Evolutionary conservation across 208 protist genomes (phyloP).

Genomic region (Trypanosoma mega): DNA sequence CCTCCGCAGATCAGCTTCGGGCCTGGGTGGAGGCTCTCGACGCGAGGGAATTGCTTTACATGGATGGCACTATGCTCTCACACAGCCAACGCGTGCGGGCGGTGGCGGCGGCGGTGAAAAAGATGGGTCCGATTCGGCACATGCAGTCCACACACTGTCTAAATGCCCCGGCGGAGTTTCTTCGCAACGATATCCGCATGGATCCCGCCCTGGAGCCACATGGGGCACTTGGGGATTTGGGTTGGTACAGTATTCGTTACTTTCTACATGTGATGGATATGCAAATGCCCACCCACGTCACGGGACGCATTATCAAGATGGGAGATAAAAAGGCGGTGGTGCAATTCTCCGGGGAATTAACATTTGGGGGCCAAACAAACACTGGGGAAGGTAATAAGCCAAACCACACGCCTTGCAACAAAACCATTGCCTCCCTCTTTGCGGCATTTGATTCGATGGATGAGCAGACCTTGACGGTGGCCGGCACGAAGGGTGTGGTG

Average conservation of each 20-base stretch:
- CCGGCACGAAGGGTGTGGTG: conserved; percentile 8
- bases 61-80: conserved; percentile 64
- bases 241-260: conserved; percentile 59
- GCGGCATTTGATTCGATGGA: conserved; percentile 33
- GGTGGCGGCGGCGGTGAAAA: conserved; percentile 23
- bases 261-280: conserved; percentile 61
- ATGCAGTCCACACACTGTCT: conserved; percentile 39
- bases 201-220: conserved; percentile 47
- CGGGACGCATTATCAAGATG: conserved; percentile 38
- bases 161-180: conserved; percentile 26
- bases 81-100: conserved; percentile 40
- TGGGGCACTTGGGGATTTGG: conserved; percentile 54
- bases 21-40: conserved; percentile 51
- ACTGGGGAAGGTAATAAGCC: too few relatives aligned
- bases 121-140: conserved; percentile 36
- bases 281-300: conserved; percentile 41
- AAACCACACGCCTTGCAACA: conserved; percentile 10
- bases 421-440: conserved; percentile 24
- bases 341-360: conserved; percentile 38
- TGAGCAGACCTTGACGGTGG: conserved; percentile 22
- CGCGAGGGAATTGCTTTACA: conserved; percentile 46
- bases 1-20: conserved; percentile 42
- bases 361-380: too few relatives aligned
- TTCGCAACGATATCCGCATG: conserved; percentile 44
- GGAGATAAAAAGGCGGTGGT: conserved; percentile 35